phyloP scores from a whole-genome alignment of 345 rosid species.

The Salix arbutifolia region DNA sequence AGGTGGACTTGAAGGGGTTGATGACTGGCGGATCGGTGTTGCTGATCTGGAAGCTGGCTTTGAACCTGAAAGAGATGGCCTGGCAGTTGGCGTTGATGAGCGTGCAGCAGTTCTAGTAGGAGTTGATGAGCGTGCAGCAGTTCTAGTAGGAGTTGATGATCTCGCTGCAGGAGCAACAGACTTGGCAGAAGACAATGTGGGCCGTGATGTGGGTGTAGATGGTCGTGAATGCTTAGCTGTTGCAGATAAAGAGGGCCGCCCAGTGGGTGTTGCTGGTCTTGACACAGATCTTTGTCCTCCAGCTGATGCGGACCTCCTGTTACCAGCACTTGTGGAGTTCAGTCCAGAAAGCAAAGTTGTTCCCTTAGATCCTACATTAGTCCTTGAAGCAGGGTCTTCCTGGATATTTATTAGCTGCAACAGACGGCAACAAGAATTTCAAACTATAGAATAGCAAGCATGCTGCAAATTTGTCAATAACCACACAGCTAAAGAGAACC shows the following conservation, averaged over 20 bases:
- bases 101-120: conserved; percentile 43
- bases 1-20: conserved; percentile 13
- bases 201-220: conserved; percentile 20
- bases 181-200: conserved; percentile 35
- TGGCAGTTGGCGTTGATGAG: conserved; percentile 45
- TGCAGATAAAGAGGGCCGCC: conserved; percentile 16
- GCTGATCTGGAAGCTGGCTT: conserved; percentile 33
- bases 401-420: conserved; percentile 25
- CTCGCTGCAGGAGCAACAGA: conserved; percentile 35
- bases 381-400: conserved; percentile 21
- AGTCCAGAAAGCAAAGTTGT: neutral
- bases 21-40: conserved; percentile 18
- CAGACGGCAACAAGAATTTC: conserved; percentile 19
- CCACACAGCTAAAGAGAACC: neutral
- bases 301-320: conserved; percentile 19
- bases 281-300: conserved; percentile 9
- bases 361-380: conserved; percentile 10
- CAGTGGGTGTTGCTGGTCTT: conserved; percentile 28
- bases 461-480: conserved; percentile 4
- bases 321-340: conserved; percentile 11
- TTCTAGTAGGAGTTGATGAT: conserved; percentile 51
- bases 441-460: conserved; percentile 14
- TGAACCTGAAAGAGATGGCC: conserved; percentile 35
- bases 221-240: conserved; percentile 16
- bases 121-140: conserved; percentile 44